Base-by-base conservation (phyloP, 2,329 filamentous ascomycete species). In the Neodidymelliopsis sp. region DNA sequence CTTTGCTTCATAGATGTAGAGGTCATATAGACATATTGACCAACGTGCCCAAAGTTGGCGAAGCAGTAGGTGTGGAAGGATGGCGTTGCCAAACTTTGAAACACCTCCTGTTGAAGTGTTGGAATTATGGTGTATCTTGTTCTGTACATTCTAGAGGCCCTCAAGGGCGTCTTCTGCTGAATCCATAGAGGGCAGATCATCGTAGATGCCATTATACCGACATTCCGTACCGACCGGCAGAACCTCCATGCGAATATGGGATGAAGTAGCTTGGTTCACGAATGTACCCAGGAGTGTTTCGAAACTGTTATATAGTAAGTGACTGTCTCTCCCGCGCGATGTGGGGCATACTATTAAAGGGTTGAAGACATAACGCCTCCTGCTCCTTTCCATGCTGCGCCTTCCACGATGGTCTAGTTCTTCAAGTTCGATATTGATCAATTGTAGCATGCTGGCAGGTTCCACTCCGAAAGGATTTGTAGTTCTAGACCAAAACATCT, bases 351-450 rank as follows among this genome's bases (percentile, higher is more conserved):
- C 47, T 15, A 27, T n/a, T 29, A 50, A 23, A 24, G 39, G 39
- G 12, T 20, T 49, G 18, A 35, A n/a, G 18, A 18, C n/a, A 4
- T 13, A 12, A 7, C 15, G 13, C 10, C 31, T 34, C 20, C 16
- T 31, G 4, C 16, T 40, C 10, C n/a, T 35, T 15, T 45, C 35
- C 12, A 19, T 6, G 6, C 25, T 50, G 11, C 40, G 35, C 12
- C 35, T 45, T 4, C 47, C 47, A 13, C 40, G 5, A 15, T 15
- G 35, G 8, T 50, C 29, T 33, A 50, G 13, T 9, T 40, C 35
- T 36, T 50, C 47, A 4, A 50, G 40, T 28, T 50, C 47, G 2
- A 50, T 50, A 10, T 50, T 50, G 27, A 44, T 18, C 8, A 37
- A 2, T 4, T 27, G 35, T 4, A 25, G 15, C 11, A 19, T 2